phyloP scores from a whole-genome alignment of 2,329 filamentous ascomycete species.

The Alternaria sp. region DNA sequence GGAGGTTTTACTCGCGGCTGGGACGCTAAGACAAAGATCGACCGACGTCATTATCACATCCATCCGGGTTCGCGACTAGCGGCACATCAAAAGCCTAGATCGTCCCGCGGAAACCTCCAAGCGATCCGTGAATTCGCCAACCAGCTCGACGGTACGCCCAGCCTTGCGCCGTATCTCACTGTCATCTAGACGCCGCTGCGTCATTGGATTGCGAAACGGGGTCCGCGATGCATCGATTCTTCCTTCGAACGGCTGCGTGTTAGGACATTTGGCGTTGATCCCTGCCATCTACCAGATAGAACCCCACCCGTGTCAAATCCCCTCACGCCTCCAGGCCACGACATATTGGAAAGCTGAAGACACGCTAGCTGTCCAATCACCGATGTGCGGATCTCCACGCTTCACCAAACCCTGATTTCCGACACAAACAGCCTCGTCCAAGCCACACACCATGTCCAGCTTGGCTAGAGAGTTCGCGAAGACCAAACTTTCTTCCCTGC shows the following conservation, averaged over 20 bases:
- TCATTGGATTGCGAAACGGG: constrained; percentile 8
- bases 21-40: constrained; percentile 28
- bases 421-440: constrained; percentile 8
- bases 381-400: constrained; percentile 9
- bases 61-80: constrained; percentile 14
- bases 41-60: constrained; percentile 27
- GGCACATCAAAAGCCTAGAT: constrained; percentile 22
- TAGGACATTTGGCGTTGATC: constrained; percentile 19
- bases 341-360: constrained; percentile 13
- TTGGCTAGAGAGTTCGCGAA: constrained; percentile 82
- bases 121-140: constrained; percentile 6
- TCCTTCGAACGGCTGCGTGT: constrained; percentile 8
- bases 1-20: constrained; percentile 25
- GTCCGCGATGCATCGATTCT: constrained; percentile 6
- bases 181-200: constrained; percentile 1
- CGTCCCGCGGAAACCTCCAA: constrained; percentile 10
- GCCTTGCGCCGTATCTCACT: constrained; percentile 7
- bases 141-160: constrained; percentile 12
- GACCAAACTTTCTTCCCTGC: constrained; percentile 71
- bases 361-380: constrained; percentile 18
- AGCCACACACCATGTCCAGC: constrained; percentile 71
- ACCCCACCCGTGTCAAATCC: constrained; percentile 11
- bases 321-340: constrained; percentile 16
- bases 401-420: constrained; percentile 11
- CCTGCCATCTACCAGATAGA: constrained; percentile 20